These are phyloP conservation scores for Chalciporus piperatus DNA, from an alignment of 768 basidiomycete species.

Conservation along the genomic window DNA sequence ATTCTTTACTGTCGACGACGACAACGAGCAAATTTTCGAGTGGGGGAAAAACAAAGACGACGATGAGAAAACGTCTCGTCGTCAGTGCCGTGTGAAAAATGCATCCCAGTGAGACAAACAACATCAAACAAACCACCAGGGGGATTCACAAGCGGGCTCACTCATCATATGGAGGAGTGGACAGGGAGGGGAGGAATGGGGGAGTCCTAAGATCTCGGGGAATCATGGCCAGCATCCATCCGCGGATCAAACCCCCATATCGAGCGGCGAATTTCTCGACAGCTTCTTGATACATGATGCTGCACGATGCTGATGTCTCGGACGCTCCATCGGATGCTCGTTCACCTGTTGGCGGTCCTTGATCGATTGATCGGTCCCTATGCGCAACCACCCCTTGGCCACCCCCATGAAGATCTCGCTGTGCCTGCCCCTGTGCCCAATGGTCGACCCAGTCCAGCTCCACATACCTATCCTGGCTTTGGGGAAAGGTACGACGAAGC, in stretches of 20 bases:
- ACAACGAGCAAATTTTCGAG: slow-evolving; percentile 22
- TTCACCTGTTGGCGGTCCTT: not conserved
- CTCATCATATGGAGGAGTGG: too few species aligned
- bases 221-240: not conserved
- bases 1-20: slow-evolving; percentile 37
- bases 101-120: slow-evolving; percentile 2
- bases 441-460: not conserved
- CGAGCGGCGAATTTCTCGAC: slow-evolving; percentile 1
- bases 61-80: not conserved
- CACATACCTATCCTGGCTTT: not conserved
- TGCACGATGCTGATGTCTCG: too few species aligned
- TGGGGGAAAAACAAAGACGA: not conserved
- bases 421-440: not conserved
- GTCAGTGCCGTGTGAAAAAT: not conserved
- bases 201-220: not conserved
- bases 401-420: not conserved
- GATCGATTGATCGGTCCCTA: not conserved
- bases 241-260: not conserved
- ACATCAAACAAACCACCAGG: not conserved
- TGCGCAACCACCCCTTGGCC: not conserved
- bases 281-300: too few species aligned
- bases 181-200: not conserved
- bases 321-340: too few species aligned
- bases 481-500: not conserved
- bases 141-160: too few species aligned